Conservation (phyloP, 1,139 yeast genomes). For the Sugiyamaella paludigena region DNA sequence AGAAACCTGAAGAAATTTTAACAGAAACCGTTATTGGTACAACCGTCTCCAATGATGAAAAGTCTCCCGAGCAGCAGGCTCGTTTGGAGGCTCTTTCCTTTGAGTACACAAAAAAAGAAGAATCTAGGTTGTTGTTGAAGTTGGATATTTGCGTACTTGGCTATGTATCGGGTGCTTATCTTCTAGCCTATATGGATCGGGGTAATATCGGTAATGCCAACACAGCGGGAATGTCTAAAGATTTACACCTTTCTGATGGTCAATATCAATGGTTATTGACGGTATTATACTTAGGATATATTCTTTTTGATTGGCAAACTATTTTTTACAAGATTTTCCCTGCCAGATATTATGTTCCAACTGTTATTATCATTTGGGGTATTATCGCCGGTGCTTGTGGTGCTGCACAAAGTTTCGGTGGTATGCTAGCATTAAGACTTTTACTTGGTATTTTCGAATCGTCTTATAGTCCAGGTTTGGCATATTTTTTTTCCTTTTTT, state of each 20-base stretch:
- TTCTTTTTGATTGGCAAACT: constrained; percentile 30
- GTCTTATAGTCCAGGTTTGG: constrained; percentile 32
- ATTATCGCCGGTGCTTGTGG: constrained; percentile 20
- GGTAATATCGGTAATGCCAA: constrained; percentile 49
- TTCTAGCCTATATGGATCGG: constrained; percentile 40
- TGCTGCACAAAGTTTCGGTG: constrained; percentile 22
- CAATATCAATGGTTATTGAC: constrained; percentile 36
- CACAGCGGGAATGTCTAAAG: constrained; percentile 50
- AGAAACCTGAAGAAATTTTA: too few species aligned
- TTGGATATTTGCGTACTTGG: constrained; percentile 12
- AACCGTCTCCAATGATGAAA: not conserved
- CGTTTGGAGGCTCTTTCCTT: constrained; percentile 13
- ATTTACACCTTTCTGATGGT: constrained; percentile 44
- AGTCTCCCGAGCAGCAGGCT: not conserved
- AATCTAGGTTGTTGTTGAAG: constrained; percentile 12
- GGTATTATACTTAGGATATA: constrained; percentile 31
- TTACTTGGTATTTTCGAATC: constrained; percentile 31
- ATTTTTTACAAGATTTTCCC: constrained; percentile 23
- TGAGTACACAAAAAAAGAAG: constrained; percentile 21
- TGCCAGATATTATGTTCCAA: constrained; percentile 25
- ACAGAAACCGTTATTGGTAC: not conserved
- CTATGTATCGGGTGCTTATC: constrained; percentile 15
- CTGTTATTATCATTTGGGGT: constrained; percentile 28
- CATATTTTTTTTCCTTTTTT: constrained; percentile 29
- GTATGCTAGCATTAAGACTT: constrained; percentile 24